Conservation (phyloP, 2,329 filamentous ascomycete species). For the Nigrospora oryzae region DNA sequence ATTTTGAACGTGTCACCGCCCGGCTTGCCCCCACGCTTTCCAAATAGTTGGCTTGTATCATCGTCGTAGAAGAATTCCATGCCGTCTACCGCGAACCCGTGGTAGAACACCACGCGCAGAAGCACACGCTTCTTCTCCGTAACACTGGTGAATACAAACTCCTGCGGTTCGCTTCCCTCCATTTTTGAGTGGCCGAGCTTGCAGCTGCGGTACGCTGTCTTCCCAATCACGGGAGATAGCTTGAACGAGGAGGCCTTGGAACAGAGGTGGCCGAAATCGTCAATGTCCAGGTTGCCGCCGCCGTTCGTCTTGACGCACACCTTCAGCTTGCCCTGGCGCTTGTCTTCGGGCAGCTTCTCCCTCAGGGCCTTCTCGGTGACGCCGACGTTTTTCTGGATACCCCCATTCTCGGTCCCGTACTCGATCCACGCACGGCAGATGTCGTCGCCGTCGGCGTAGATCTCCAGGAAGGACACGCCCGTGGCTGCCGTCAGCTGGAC, state of each 20-base stretch:
- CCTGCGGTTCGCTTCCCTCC: conserved; percentile 59
- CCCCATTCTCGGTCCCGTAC: conserved; percentile 55
- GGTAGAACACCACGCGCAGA: conserved; percentile 66
- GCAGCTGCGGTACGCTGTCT: conserved; percentile 67
- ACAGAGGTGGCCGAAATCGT: conserved; percentile 64
- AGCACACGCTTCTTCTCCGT: conserved; percentile 64
- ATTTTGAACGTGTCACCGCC: conserved; percentile 70
- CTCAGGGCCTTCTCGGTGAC: conserved; percentile 71
- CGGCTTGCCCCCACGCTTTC: conserved; percentile 63
- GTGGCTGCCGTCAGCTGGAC: conserved; percentile 71
- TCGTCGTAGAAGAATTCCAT: conserved; percentile 93
- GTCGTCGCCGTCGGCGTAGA: conserved; percentile 72
- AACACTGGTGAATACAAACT: conserved; percentile 67
- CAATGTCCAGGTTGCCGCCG: conserved; percentile 64
- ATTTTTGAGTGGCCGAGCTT: conserved; percentile 66
- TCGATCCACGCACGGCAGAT: conserved; percentile 77
- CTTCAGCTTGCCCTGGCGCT: conserved; percentile 62
- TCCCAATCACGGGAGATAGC: conserved; percentile 56
- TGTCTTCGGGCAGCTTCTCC: conserved; percentile 60
- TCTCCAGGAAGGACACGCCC: conserved; percentile 78
- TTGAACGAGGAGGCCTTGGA: conserved; percentile 68
- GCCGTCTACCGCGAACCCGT: conserved; percentile 70
- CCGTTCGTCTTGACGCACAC: conserved; percentile 70
- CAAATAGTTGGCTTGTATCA: conserved; percentile 74
- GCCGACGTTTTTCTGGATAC: conserved; percentile 61